A percentile compares a stretch with the other conserved stretches of the same genome.
Evolutionary conservation across 106 monocot genomes (phyloP).

Genomic region (Acorus gramineus): DNA sequence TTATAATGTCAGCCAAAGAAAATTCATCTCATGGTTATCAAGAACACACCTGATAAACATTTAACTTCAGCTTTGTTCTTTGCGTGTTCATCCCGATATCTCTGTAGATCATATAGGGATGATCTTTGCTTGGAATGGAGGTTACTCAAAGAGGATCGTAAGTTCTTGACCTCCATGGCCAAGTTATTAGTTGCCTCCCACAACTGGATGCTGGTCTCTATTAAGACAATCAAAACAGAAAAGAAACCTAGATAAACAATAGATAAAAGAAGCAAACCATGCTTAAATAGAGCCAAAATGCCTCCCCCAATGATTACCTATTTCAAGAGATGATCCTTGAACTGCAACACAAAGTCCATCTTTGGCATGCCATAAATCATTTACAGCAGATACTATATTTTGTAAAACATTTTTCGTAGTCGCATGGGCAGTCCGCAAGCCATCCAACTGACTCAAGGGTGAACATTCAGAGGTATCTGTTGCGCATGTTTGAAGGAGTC

Average conservation of each 20-base stretch:
- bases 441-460: conserved; percentile 12
- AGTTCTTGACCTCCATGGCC: conserved; percentile 29
- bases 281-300: too few species aligned
- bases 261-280: not conserved
- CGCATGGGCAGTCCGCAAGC: conserved; percentile 8
- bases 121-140: conserved; percentile 60
- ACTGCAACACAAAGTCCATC: conserved; percentile 22
- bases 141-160: conserved; percentile 28
- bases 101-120: conserved; percentile 40
- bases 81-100: conserved; percentile 37
- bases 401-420: conserved; percentile 25
- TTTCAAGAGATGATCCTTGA: conserved; percentile 19
- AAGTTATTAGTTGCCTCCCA: conserved; percentile 21
- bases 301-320: conserved; percentile 30
- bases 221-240: conserved; percentile 16
- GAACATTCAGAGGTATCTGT: conserved; percentile 36
- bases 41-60: conserved; percentile 47
- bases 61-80: conserved; percentile 57
- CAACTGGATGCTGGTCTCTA: conserved; percentile 15
- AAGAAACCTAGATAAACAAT: not conserved
- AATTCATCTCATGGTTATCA: too few species aligned
- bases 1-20: too few species aligned
- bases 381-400: conserved; percentile 33
- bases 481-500: conserved; percentile 52
- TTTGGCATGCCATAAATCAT: conserved; percentile 43